phyloP scores from a whole-genome alignment of 768 basidiomycete genomes.

The Pleurotus salmoneostramineus region DNA sequence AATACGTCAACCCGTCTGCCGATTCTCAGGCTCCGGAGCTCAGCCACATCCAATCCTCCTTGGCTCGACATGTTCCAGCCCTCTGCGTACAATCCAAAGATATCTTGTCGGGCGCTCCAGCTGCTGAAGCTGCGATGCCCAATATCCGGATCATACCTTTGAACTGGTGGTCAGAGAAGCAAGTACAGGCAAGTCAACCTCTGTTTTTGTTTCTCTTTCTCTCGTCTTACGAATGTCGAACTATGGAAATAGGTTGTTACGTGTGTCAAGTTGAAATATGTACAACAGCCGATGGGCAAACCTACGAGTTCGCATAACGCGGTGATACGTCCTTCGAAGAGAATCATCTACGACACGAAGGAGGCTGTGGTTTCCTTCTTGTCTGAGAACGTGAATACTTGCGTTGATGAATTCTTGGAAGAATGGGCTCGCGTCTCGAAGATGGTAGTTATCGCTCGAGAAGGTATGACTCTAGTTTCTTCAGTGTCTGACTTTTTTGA shows the following conservation, averaged over 20 bases:
- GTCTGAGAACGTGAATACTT: slow-evolving; percentile 81
- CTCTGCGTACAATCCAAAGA: slow-evolving; percentile 80
- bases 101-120: slow-evolving; percentile 78
- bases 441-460: slow-evolving; percentile 90
- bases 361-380: slow-evolving; percentile 89
- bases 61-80: slow-evolving; percentile 76
- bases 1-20: slow-evolving; percentile 61
- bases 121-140: slow-evolving; percentile 89
- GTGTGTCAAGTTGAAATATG: slow-evolving; percentile 87
- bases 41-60: slow-evolving; percentile 62
- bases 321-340: slow-evolving; percentile 79
- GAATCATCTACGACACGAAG: slow-evolving; percentile 86
- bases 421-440: slow-evolving; percentile 93
- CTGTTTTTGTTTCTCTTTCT: slow-evolving; percentile 2
- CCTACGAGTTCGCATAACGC: slow-evolving; percentile 47
- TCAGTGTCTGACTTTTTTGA: not conserved
- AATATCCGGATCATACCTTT: slow-evolving; percentile 86
- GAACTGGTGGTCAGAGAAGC: slow-evolving; percentile 88
- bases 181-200: slow-evolving; percentile 43
- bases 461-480: slow-evolving; percentile 44
- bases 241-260: slow-evolving; percentile 61
- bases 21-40: slow-evolving; percentile 40
- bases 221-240: not conserved
- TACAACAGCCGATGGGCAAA: slow-evolving; percentile 81
- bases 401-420: slow-evolving; percentile 86